Conservation (phyloP, 176 grass and related monocot genomes). For the Secale cereale region DNA sequence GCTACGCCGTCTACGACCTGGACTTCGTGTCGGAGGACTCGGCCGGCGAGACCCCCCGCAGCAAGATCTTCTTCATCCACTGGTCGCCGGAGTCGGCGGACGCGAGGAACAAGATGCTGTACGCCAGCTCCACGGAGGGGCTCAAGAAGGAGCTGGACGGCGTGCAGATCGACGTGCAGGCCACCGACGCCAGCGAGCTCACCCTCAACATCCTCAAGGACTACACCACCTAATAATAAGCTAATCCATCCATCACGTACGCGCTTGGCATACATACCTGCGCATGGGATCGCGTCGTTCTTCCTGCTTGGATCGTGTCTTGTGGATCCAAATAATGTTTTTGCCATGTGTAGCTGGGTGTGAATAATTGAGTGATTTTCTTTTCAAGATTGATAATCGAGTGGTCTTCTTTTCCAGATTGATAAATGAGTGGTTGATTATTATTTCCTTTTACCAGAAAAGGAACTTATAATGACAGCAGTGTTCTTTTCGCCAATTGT, state of each 20-base stretch:
- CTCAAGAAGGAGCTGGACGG: conserved; percentile 64
- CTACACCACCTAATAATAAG: neutral
- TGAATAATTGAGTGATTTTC: too few species aligned
- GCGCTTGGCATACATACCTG: too few species aligned
- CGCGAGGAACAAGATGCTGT: conserved; percentile 56
- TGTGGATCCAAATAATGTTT: too few species aligned
- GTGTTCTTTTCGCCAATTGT: too few species aligned
- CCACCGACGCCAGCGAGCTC: conserved; percentile 51
- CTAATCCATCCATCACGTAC: neutral
- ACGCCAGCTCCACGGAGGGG: conserved; percentile 49
- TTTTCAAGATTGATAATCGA: too few species aligned
- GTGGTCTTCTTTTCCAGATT: too few species aligned
- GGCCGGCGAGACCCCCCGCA: conserved; percentile 11
- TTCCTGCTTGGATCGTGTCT: too few species aligned
- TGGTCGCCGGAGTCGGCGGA: conserved; percentile 49
- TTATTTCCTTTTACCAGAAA: too few species aligned
- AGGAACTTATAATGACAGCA: too few species aligned
- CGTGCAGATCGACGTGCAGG: conserved; percentile 49
- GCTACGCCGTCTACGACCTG: conserved; percentile 62
- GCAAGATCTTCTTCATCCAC: conserved; percentile 57
- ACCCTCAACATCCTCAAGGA: conserved; percentile 39
- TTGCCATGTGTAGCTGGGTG: too few species aligned
- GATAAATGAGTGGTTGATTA: too few species aligned
- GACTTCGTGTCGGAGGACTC: conserved; percentile 45
- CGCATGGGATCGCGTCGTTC: too few species aligned